Conservation (phyloP, 2,329 filamentous ascomycete genomes). For the Epichloe coenophiala region DNA sequence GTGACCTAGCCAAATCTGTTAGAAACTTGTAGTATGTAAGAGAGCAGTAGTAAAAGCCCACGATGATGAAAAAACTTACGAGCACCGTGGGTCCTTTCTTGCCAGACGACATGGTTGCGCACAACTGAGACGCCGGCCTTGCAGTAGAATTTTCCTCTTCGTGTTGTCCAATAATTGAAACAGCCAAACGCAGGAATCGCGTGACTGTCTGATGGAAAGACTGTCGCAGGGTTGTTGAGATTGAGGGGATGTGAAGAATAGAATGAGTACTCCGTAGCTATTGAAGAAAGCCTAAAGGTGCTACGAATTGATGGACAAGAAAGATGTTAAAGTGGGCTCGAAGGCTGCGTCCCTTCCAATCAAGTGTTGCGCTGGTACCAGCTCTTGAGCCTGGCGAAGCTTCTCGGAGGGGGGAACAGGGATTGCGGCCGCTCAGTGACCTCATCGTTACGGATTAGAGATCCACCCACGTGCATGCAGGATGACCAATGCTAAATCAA, state of each 20-base stretch:
- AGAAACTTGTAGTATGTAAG: constrained; percentile 1
- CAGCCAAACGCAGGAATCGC: not conserved
- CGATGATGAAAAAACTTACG: constrained; percentile 24
- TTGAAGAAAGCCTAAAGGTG: not conserved
- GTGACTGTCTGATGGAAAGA: not conserved
- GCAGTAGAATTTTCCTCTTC: not conserved
- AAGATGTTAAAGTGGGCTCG: not conserved
- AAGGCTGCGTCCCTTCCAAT: not conserved
- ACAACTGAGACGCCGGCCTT: not conserved
- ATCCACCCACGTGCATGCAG: not conserved
- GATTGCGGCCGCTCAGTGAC: not conserved
- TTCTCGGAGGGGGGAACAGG: no score
- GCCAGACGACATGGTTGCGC: constrained; percentile 24
- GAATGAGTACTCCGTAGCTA: not conserved
- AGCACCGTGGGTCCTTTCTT: constrained; percentile 50
- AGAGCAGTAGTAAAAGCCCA: not conserved
- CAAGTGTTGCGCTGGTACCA: not conserved
- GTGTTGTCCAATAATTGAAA: not conserved
- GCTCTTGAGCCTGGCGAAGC: no score
- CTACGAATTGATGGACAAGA: not conserved
- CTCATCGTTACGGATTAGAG: not conserved
- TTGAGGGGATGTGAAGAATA: not conserved
- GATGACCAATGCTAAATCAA: no score
- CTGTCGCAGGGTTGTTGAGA: not conserved
- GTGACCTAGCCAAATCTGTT: constrained; percentile 18